Base-by-base conservation (phyloP, 2,329 filamentous ascomycete species). In the Xylaria sp. region DNA sequence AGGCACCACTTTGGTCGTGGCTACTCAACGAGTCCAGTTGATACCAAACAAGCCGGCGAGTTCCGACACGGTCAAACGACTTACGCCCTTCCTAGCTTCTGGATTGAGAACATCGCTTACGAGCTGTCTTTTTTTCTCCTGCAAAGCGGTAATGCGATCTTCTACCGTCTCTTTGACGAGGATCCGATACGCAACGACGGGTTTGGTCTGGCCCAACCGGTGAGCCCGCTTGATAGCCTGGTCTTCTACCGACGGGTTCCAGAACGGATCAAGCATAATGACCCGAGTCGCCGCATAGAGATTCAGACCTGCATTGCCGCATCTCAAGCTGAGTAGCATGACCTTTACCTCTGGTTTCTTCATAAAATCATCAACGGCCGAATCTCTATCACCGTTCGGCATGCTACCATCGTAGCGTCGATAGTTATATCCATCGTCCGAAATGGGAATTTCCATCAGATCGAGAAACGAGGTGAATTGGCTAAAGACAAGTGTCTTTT, bases 181-280 rank as follows among this genome's bases (percentile, higher is more conserved):
- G 4, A 92, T 78, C 1, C 88, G 84, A 73, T 92, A 88, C 2
- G 92, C 86, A 46, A 82, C 80, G 1, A 93, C 90, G 4, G 83
- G 77, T 3, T 83, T 80, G 52, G 77, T 76, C 76, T 93, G 90
- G 1, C 89, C 90, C 67, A 92, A 87, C n/a, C 90, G 86, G 73
- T 92, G 87, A n/a, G 89, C 89, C 23, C 90, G 87, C 73, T 91
- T 90, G 62, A 92, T 87, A 5, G 90, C 90, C 74, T 92, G 90
- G 68, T 91, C 88, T 73, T 92, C 90, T 40, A 92, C 85, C 70
- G 86, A 91, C 0, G 90, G 90, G 62, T 92, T 92, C 88, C 89
- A 92, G 77, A 91, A 92, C 0, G 90, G 90, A 71, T 92, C 90
- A 38, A 92, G 82, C 58, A 92, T 86, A 70, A 92, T 89, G 62